A percentile compares a stretch with the other conserved stretches of the same genome.
These are phyloP conservation scores for Gossypium lobatum DNA, from an alignment of 441 rosid genomes.

Conservation along the genomic window DNA sequence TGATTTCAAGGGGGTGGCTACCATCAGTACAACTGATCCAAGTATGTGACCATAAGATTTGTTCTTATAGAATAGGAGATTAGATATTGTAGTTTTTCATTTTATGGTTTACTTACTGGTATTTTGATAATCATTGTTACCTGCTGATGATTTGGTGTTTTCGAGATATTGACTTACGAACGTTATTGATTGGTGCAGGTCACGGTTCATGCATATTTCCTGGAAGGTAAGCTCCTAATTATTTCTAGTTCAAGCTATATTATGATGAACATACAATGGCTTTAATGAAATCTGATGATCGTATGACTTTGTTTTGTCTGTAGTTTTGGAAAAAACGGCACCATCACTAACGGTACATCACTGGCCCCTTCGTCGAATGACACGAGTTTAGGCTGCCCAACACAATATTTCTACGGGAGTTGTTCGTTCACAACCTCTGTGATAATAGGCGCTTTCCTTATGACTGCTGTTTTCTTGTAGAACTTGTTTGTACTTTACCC, in stretches of 20 bases:
- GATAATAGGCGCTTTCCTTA: constrained; percentile 33
- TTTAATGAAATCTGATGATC: constrained; percentile 8
- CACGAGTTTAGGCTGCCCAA: constrained; percentile 46
- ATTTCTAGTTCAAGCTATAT: not conserved
- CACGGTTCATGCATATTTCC: constrained; percentile 67
- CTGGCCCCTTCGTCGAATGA: constrained; percentile 80
- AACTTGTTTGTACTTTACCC: constrained; percentile 14
- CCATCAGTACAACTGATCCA: constrained; percentile 79
- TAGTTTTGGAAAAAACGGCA: constrained; percentile 67
- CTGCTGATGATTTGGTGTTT: not conserved
- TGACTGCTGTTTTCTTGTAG: constrained; percentile 43
- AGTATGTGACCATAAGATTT: constrained; percentile 38
- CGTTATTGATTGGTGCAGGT: constrained; percentile 41
- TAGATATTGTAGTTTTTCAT: not conserved
- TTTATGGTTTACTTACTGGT: not conserved
- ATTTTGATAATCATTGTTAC: not conserved
- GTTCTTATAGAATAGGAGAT: not conserved
- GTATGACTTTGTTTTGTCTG: constrained; percentile 18
- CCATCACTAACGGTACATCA: constrained; percentile 50
- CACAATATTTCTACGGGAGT: constrained; percentile 20
- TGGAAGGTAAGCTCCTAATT: constrained; percentile 55
- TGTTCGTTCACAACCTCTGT: constrained; percentile 45
- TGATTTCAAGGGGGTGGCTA: constrained; percentile 87
- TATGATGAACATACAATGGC: not conserved
- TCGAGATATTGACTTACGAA: not conserved